Conservation (phyloP, 257 asterid species). For the Lycium barbarum region DNA sequence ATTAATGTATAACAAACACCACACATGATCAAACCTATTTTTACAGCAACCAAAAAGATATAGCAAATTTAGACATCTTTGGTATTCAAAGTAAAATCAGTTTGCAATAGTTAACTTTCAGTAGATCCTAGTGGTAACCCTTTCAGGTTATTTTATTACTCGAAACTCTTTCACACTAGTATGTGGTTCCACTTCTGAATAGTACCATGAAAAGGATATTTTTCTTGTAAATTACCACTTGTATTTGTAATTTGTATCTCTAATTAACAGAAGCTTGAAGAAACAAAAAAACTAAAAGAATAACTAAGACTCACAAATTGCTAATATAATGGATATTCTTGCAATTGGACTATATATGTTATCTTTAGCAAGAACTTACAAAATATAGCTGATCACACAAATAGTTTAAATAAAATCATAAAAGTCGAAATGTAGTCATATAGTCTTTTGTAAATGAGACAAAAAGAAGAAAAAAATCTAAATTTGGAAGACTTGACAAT, state of each 20-base stretch:
- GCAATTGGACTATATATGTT: not conserved
- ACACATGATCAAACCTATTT: not conserved
- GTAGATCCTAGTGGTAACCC: constrained; percentile 18
- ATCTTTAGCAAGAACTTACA: not conserved
- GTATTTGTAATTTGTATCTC: not conserved
- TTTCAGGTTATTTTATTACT: not conserved
- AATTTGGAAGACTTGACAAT: not conserved
- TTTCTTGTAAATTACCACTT: not conserved
- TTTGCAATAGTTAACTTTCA: constrained; percentile 14
- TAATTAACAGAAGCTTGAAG: not conserved
- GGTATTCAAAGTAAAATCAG: constrained; percentile 19
- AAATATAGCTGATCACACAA: not conserved
- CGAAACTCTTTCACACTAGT: constrained; percentile 12
- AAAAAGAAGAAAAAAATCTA: too few species aligned
- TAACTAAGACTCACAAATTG: constrained; percentile 19
- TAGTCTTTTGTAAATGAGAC: too few species aligned
- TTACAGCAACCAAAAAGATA: not conserved
- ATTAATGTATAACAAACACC: not conserved
- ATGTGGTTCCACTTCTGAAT: not conserved
- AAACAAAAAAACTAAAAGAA: not conserved
- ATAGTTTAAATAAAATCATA: constrained; percentile 20
- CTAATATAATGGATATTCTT: not conserved
- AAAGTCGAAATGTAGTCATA: not conserved
- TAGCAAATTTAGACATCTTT: not conserved
- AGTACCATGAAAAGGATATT: not conserved